A percentile compares a stretch with the other conserved stretches of the same genome.
These are phyloP conservation scores for Vachellia pachyceras DNA, from an alignment of 306 rosid genomes.

Conservation along the genomic window DNA sequence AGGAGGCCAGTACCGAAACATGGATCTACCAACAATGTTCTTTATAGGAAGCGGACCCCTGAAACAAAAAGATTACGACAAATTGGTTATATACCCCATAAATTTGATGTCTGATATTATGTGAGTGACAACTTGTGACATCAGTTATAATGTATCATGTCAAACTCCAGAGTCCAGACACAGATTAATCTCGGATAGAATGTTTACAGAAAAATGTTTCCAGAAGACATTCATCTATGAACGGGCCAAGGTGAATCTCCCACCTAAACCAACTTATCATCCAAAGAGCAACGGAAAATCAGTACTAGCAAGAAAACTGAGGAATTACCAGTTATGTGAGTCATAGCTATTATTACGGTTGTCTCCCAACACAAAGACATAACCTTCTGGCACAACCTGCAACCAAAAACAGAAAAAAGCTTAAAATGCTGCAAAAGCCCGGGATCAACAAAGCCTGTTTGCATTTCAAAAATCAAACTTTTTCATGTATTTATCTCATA, in stretches of 20 bases:
- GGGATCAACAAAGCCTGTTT: no score
- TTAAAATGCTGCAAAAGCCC: conserved; percentile 14
- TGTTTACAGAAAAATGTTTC: conserved; percentile 46
- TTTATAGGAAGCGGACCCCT: conserved; percentile 98
- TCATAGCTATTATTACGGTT: conserved; percentile 94
- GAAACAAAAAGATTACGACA: conserved; percentile 39
- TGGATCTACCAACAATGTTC: conserved; percentile 91
- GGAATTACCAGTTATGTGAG: conserved; percentile 86
- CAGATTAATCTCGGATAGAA: conserved; percentile 19
- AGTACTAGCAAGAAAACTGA: conserved; percentile 28
- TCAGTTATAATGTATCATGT: not conserved
- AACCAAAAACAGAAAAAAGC: conserved; percentile 26
- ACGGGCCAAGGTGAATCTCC: conserved; percentile 25
- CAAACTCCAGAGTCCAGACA: not conserved
- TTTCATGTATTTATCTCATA: no score
- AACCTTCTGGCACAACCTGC: conserved; percentile 94
- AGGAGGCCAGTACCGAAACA: conserved; percentile 98
- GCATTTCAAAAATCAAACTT: no score
- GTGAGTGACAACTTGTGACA: not conserved
- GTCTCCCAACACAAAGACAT: conserved; percentile 96
- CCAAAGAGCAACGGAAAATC: conserved; percentile 35
- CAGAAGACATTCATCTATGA: conserved; percentile 47
- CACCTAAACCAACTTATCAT: conserved; percentile 33
- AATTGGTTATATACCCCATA: conserved; percentile 36
- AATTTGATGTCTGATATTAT: not conserved